These are phyloP conservation scores for Candida ulmi DNA, from an alignment of 805 yeast genomes.

Conservation along the genomic window DNA sequence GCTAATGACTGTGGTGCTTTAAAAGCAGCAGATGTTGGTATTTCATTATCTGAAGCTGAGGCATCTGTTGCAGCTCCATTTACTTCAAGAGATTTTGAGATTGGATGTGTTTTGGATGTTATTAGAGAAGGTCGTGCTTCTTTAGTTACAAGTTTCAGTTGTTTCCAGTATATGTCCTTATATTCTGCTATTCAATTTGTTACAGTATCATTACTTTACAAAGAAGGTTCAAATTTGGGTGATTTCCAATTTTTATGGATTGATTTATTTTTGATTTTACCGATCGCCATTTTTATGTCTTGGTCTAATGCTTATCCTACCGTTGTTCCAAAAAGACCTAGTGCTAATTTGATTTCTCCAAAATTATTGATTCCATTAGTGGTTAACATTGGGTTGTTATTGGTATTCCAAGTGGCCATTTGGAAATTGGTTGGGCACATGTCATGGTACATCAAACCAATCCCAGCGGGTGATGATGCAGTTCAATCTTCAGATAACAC, in stretches of 20 bases:
- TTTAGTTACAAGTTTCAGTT: constrained; percentile 89
- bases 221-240: constrained; percentile 87
- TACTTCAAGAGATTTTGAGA: constrained; percentile 84
- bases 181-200: constrained; percentile 95
- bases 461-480: constrained; percentile 75
- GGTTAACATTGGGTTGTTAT: constrained; percentile 64
- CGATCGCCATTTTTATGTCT: constrained; percentile 95
- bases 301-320: constrained; percentile 78
- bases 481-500: constrained; percentile 91
- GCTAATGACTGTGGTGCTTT: constrained; percentile 99
- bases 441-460: constrained; percentile 76
- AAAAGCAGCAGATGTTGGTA: constrained; percentile 96
- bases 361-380: constrained; percentile 79
- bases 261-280: constrained; percentile 84
- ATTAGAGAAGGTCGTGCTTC: constrained; percentile 94
- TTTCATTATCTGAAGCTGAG: constrained; percentile 94
- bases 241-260: constrained; percentile 96
- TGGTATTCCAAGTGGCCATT: constrained; percentile 58
- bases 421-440: constrained; percentile 57
- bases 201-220: constrained; percentile 78
- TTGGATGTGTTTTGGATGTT: constrained; percentile 87
- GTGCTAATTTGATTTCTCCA: constrained; percentile 88
- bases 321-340: constrained; percentile 73
- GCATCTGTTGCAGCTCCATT: constrained; percentile 99
- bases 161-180: constrained; percentile 96